Conservation (phyloP, 2,329 filamentous ascomycete genomes). For the Hypoxylon sp. region DNA sequence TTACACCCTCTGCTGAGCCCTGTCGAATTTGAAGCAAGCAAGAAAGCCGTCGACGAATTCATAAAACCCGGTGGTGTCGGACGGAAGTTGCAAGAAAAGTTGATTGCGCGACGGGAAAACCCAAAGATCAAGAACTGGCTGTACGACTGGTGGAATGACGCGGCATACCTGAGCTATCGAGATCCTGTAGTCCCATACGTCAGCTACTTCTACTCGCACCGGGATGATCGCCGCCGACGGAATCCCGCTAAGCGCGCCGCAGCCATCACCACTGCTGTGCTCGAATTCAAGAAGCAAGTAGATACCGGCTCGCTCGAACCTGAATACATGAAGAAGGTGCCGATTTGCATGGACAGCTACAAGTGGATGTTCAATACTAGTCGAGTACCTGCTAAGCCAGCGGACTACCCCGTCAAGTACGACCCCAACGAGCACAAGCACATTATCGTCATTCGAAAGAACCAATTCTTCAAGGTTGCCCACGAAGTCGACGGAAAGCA, state of each 20-base stretch:
- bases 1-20: conserved; percentile 79
- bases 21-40: conserved; percentile 77
- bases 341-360: conserved; percentile 98
- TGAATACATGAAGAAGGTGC: conserved; percentile 98
- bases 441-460: conserved; percentile 91
- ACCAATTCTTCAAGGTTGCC: conserved; percentile 94
- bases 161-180: conserved; percentile 91
- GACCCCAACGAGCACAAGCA: conserved; percentile 81
- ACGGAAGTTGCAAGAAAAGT: conserved; percentile 86
- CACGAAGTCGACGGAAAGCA: conserved; percentile 86
- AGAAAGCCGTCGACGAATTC: conserved; percentile 89
- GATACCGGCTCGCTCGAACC: conserved; percentile 87
- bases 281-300: conserved; percentile 96
- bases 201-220: conserved; percentile 99
- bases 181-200: conserved; percentile 98
- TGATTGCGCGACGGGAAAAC: conserved; percentile 82
- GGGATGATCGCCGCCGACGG: conserved; percentile 88
- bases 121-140: conserved; percentile 93
- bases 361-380: conserved; percentile 98
- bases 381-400: conserved; percentile 84
- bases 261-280: conserved; percentile 84
- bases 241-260: conserved; percentile 94
- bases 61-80: conserved; percentile 87
- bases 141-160: conserved; percentile 97
- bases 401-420: conserved; percentile 88